A percentile compares a stretch with the other conserved stretches of the same genome.
Conservation (phyloP, 2,329 filamentous ascomycete genomes). For the Pseudovirgaria hyperparasitica region DNA sequence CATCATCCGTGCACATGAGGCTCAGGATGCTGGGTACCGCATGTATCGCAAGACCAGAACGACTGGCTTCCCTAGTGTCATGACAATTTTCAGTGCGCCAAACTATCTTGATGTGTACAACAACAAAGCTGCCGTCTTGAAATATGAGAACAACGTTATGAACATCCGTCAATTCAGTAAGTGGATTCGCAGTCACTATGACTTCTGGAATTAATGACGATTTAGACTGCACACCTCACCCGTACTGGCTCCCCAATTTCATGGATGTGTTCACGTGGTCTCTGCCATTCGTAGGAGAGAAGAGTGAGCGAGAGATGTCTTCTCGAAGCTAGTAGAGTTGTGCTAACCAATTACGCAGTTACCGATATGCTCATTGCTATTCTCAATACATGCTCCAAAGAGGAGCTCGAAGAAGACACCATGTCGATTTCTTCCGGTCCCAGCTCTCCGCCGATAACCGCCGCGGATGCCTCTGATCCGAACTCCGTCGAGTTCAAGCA, state of each 20-base stretch:
- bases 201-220: slow-evolving; percentile 7
- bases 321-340: not conserved
- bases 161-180: slow-evolving; percentile 92
- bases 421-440: slow-evolving; percentile 60
- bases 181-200: slow-evolving; percentile 5
- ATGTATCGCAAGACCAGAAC: slow-evolving; percentile 99
- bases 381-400: slow-evolving; percentile 96
- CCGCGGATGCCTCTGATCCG: slow-evolving; percentile 52
- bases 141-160: slow-evolving; percentile 99
- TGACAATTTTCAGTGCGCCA: slow-evolving; percentile 98
- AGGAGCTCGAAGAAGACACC: slow-evolving; percentile 81
- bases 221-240: slow-evolving; percentile 82
- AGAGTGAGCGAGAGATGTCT: slow-evolving; percentile 32
- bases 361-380: slow-evolving; percentile 99
- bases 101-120: slow-evolving; percentile 99
- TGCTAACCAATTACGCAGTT: slow-evolving; percentile 30
- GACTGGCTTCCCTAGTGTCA: slow-evolving; percentile 95
- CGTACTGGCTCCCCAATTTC: slow-evolving; percentile 99
- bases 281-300: slow-evolving; percentile 93
- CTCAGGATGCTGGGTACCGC: slow-evolving; percentile 93
- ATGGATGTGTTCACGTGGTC: slow-evolving; percentile 99
- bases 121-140: slow-evolving; percentile 97
- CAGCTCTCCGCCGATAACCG: slow-evolving; percentile 55
- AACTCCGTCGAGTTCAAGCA: slow-evolving; percentile 90
- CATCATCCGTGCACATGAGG: slow-evolving; percentile 93